These are phyloP conservation scores for Chlamydomonas schloesseri DNA, from an alignment of 139 green algal genomes.

Conservation along the genomic window DNA sequence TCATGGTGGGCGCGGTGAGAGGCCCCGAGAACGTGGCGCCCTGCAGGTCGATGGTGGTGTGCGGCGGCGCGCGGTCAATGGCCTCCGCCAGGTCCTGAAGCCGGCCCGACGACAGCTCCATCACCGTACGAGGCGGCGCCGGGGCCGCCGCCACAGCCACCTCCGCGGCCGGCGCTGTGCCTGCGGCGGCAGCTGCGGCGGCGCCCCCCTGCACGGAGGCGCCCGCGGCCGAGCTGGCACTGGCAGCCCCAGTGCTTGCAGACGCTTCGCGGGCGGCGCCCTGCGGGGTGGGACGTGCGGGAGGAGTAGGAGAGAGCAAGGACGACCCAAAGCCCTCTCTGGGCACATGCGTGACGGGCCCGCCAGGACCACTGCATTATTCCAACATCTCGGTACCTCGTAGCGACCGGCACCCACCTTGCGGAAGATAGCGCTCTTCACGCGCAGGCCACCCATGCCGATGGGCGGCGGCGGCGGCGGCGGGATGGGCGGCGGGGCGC, in stretches of 20 bases:
- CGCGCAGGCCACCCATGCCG: slow-evolving; percentile 25
- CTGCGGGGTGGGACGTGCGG: not conserved
- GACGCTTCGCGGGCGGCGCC: not conserved
- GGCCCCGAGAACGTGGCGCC: slow-evolving; percentile 16
- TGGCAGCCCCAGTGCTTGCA: not conserved
- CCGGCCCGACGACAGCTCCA: slow-evolving; percentile 5
- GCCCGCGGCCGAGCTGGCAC: not conserved
- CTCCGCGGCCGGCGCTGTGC: not conserved
- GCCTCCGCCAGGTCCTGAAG: slow-evolving; percentile 41
- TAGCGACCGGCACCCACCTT: no score
- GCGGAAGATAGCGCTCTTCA: slow-evolving; percentile 30
- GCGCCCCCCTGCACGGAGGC: not conserved
- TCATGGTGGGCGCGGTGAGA: slow-evolving; percentile 8
- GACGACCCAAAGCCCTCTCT: no score
- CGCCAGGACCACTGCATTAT: no score
- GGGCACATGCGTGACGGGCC: no score
- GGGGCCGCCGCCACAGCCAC: no score
- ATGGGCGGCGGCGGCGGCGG: slow-evolving; percentile 20
- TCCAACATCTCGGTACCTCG: no score
- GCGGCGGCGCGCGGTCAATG: slow-evolving; percentile 8
- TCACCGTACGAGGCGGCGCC: not conserved
- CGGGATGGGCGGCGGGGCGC: not conserved
- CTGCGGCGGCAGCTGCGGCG: not conserved
- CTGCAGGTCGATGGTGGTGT: slow-evolving; percentile 33
- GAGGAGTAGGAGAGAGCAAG: no score